phyloP scores from a whole-genome alignment of 441 rosid genomes.

The Populus tomentosa region DNA sequence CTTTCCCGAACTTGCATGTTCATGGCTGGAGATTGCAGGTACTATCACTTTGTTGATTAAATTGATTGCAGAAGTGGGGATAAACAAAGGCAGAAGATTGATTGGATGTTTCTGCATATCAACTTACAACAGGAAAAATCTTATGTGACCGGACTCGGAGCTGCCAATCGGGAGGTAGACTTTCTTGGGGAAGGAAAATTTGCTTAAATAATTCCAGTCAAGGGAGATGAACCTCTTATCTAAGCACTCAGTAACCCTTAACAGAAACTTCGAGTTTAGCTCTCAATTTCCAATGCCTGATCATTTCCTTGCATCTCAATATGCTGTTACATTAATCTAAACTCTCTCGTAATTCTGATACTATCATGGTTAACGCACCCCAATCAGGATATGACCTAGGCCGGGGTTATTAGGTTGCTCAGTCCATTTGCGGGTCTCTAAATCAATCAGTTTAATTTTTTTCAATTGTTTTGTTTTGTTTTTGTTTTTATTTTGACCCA shows the following conservation, averaged over 20 bases:
- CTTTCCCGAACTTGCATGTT: slow-evolving; percentile 46
- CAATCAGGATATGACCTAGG: no score
- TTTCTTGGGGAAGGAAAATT: slow-evolving; percentile 52
- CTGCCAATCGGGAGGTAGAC: slow-evolving; percentile 45
- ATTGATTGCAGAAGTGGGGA: background rate
- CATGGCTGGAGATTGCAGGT: slow-evolving; percentile 74
- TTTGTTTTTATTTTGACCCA: no score
- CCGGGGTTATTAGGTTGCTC: no score
- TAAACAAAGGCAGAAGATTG: background rate
- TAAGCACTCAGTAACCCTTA: slow-evolving; percentile 41
- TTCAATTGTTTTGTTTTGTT: no score
- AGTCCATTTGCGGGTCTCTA: no score
- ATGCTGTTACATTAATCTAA: background rate
- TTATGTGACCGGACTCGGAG: slow-evolving; percentile 52
- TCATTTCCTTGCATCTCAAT: slow-evolving; percentile 27
- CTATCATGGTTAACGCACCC: no score
- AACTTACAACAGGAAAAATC: slow-evolving; percentile 39
- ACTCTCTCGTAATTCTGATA: background rate
- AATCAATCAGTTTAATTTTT: no score
- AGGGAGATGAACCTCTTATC: slow-evolving; percentile 55
- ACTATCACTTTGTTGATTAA: no score
- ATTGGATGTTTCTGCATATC: no score
- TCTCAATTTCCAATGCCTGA: slow-evolving; percentile 35
- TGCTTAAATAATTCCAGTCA: slow-evolving; percentile 41
- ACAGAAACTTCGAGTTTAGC: slow-evolving; percentile 43